Percentiles rank a stretch among this genome's conserved stretches.
Evolutionary conservation across 495 filamentous ascomycete species (phyloP).

Genomic region (Neurospora sp.): DNA sequence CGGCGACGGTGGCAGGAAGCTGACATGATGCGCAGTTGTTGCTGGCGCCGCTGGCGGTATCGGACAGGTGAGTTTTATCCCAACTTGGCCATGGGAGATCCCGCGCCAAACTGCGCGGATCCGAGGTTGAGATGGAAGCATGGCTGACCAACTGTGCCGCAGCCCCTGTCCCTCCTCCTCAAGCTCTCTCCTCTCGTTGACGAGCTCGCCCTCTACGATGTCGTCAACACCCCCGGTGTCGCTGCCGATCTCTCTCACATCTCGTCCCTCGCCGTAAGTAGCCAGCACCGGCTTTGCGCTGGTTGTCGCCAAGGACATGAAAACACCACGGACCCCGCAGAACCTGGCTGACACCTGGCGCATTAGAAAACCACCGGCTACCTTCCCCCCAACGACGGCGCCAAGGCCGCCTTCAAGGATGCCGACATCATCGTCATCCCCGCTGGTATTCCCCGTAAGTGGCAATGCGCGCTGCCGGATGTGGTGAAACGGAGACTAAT

Average conservation of each 20-base stretch:
- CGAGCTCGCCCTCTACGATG: conserved; percentile 95
- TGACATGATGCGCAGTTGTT: conserved; percentile 55
- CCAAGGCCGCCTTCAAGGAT: conserved; percentile 78
- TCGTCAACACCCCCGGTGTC: conserved; percentile 96
- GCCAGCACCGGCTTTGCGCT: not conserved
- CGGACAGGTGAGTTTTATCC: conserved; percentile 61
- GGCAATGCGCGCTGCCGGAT: not conserved
- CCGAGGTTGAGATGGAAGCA: not conserved
- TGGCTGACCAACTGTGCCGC: conserved; percentile 6
- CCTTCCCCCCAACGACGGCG: conserved; percentile 80
- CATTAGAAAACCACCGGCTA: conserved; percentile 79
- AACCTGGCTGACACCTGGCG: conserved; percentile 21
- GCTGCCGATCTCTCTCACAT: conserved; percentile 95
- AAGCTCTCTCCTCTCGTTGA: conserved; percentile 79
- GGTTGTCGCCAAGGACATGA: not conserved
- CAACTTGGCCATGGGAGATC: not conserved
- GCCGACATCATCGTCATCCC: conserved; percentile 94
- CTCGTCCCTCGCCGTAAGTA: conserved; percentile 78
- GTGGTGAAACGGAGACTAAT: conserved; percentile 6
- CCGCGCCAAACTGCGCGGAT: not conserved
- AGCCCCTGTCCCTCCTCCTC: conserved; percentile 93
- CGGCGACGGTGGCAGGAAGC: not conserved
- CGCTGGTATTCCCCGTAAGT: conserved; percentile 91
- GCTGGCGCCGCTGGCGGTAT: conserved; percentile 96
- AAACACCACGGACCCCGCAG: not conserved